These are phyloP conservation scores for Thalassiosira livingstoniorum DNA, from an alignment of 352 stramenopile genomes.

Conservation along the genomic window DNA sequence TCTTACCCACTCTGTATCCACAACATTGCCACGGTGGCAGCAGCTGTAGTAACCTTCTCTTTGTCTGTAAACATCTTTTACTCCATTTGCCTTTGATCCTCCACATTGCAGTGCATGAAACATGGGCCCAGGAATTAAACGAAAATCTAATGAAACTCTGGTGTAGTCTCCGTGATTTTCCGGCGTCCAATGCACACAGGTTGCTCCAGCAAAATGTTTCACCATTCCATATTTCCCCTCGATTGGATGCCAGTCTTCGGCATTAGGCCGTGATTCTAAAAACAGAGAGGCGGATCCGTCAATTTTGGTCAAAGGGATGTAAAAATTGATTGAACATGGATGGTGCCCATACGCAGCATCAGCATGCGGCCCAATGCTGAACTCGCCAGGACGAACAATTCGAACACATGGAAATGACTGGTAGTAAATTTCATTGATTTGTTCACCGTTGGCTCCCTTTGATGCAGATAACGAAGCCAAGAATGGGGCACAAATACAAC, in stretches of 20 bases:
- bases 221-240: constrained; percentile 54
- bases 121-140: constrained; percentile 56
- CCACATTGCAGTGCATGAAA: constrained; percentile 63
- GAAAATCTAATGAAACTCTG: constrained; percentile 69
- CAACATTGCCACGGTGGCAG: constrained; percentile 7
- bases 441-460: background rate
- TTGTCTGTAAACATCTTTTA: constrained; percentile 54
- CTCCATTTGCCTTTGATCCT: constrained; percentile 19
- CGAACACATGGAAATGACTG: constrained; percentile 75
- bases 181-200: constrained; percentile 70
- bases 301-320: constrained; percentile 67
- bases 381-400: constrained; percentile 68
- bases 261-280: constrained; percentile 60
- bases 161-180: constrained; percentile 66
- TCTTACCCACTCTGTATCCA: constrained; percentile 29
- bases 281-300: constrained; percentile 56
- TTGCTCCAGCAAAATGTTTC: constrained; percentile 68
- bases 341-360: constrained; percentile 75
- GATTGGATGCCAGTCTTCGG: constrained; percentile 73
- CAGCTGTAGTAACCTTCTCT: constrained; percentile 63
- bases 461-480: constrained; percentile 7
- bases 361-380: constrained; percentile 72
- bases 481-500: constrained; percentile 56
- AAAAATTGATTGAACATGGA: constrained; percentile 76
- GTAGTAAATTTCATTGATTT: constrained; percentile 64